These are phyloP conservation scores for Suillus spraguei DNA, from an alignment of 768 basidiomycete genomes.

Conservation along the genomic window DNA sequence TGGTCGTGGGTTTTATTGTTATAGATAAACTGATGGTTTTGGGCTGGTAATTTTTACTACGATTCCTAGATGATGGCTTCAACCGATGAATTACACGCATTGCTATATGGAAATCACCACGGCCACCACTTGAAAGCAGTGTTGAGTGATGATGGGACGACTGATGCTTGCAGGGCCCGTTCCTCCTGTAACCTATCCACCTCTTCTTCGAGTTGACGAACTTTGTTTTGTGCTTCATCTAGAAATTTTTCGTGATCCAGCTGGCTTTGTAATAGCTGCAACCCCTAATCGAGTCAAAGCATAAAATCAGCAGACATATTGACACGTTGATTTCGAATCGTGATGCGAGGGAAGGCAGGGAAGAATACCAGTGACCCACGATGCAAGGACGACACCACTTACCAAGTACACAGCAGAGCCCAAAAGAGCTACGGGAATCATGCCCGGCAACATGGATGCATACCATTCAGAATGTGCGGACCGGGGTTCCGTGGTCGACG, in stretches of 20 bases:
- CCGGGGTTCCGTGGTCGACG: slow-evolving; percentile 20
- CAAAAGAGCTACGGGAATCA: slow-evolving; percentile 77
- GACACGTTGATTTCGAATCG: slow-evolving; percentile 4
- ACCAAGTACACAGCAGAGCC: slow-evolving; percentile 83
- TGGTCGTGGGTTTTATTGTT: not conserved
- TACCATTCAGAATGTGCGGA: slow-evolving; percentile 71
- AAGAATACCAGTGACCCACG: slow-evolving; percentile 10
- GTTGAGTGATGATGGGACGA: slow-evolving; percentile 8
- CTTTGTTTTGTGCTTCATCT: slow-evolving; percentile 56
- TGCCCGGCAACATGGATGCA: slow-evolving; percentile 66
- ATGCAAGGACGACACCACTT: slow-evolving; percentile 21
- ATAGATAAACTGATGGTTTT: not conserved
- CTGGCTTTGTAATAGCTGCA: slow-evolving; percentile 63
- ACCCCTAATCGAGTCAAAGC: slow-evolving; percentile 44
- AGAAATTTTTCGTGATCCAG: slow-evolving; percentile 75
- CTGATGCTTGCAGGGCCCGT: slow-evolving; percentile 8
- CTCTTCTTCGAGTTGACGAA: slow-evolving; percentile 61
- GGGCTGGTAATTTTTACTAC: not conserved
- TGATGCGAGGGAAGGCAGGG: slow-evolving; percentile 9
- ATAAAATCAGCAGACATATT: slow-evolving; percentile 19
- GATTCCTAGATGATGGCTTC: not conserved
- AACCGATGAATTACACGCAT: not conserved
- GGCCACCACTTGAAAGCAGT: slow-evolving; percentile 26
- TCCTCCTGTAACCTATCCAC: slow-evolving; percentile 42
- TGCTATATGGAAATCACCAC: slow-evolving; percentile 6